Base-by-base conservation (phyloP, 2,329 filamentous ascomycete species). In the Plenodomus tracheiphilus region DNA sequence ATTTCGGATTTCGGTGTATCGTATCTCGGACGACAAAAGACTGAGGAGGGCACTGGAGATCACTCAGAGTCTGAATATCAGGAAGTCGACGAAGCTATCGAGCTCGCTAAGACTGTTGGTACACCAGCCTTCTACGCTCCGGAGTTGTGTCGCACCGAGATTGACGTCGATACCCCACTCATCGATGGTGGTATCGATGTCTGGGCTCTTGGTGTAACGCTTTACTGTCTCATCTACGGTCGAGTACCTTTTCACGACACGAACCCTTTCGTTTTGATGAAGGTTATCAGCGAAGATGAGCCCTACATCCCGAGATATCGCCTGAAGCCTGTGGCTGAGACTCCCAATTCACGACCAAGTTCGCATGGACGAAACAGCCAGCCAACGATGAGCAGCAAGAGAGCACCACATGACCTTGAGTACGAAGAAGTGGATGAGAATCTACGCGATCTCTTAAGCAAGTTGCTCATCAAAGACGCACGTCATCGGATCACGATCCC, bases 1-100 rank as follows among this genome's bases (percentile, higher is more conserved):
- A 99, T 99, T 52, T 97, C 94, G 4, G 94, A 99, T 68, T 99
- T 99, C 76, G 94, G 94, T 25, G 94, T 99, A 1, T 99, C 94
- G 1, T 99, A 97, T 72, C 90, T 99, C 54, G 94, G 94, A 21
- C 85, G 91, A 42, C 91, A 91, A 1, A 88, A 92, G 49, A 83
- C 89, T 34, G 90, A 96, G 39, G 89, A 95, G 62, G 82, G 85
- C 32, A 87, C 69, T 42, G 87, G 91, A 49, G 73, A 86, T 76
- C 51, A 85, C 78, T 87, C 87, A 3, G 89, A 95, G 68, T 89
- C 87, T 0, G 92, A 97, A 70, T 88, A 89, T 10, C 85, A 85
- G 35, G 90, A 96, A 64, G 85, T 96, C 49, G 92, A 97, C 61
- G 91, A 97, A 68, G 92, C 96, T 54, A 85, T 96, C 51, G 94